Evolutionary conservation across 768 basidiomycete genomes (phyloP), one percentile per base, ranked within the genome.

Genomic region (Lactarius hengduanensis): DNA sequence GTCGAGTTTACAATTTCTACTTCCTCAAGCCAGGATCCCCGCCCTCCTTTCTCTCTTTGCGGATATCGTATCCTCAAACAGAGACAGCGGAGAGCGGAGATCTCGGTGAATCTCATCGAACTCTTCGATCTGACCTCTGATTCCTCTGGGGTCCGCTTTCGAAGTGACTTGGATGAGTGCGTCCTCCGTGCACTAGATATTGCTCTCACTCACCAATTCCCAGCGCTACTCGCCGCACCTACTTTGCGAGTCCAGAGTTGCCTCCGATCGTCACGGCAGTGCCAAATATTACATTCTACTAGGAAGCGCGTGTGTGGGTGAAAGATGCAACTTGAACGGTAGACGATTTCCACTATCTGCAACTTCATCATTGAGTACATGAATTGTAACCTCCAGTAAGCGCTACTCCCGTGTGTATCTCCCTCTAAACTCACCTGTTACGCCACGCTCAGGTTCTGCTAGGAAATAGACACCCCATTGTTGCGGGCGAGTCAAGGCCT

Each of bases 291-390:
- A 92, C 70, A 63, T 76, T 2, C 60, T 76, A 2, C 60, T 81
- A 9, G 76, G 75, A 69, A 13, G 71, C 72, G 3, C 54, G 67
- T n/a, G 56, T 60, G n/a, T 63, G 72, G 10, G 59, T 43, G 22
- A 66, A 57, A 18, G 69, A 43, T 9, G 84, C 84, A 64, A 26
- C 26, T 26, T 26, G 26, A 26, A 84, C 79, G 0, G 82, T 90
- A 4, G 78, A 86, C 2, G 90, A 92, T 2, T 70, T 53, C 26
- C 11, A 84, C 50, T 22, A 84, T 93, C 20, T 88, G 88, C 65
- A 81, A 93, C 66, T 93, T 93, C 71, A 78, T 94, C 36, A 85
- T 91, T 16, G 86, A 92, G 72, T 94, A 91, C 66, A 91, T 94
- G 72, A 82, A 88, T 68, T 91, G 90, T 0, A 90, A 94, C 71